These are phyloP conservation scores for Agaricus sinodeliciosus DNA, from an alignment of 768 basidiomycete species.

Conservation along the genomic window DNA sequence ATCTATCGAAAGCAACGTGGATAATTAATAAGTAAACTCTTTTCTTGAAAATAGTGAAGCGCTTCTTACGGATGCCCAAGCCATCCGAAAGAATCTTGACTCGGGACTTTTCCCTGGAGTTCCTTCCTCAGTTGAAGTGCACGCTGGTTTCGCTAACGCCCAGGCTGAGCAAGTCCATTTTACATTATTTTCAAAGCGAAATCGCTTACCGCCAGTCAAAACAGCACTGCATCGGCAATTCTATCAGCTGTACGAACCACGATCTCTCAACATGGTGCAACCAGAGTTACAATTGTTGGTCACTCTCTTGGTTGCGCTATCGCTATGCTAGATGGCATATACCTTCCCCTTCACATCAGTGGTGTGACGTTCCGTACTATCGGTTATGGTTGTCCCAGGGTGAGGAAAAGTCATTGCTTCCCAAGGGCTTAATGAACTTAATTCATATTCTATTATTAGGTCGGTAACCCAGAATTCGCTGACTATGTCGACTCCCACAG, in stretches of 20 bases:
- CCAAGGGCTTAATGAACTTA: not conserved
- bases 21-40: not conserved
- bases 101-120: constrained; percentile 39
- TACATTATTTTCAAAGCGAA: not conserved
- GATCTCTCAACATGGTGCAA: constrained; percentile 24
- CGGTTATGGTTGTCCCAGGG: constrained; percentile 21
- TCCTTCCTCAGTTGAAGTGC: constrained; percentile 28
- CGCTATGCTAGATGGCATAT: constrained; percentile 3
- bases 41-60: constrained; percentile 22
- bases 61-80: constrained; percentile 30
- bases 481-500: constrained; percentile 43
- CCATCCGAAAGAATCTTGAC: constrained; percentile 25
- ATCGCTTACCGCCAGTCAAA: not conserved
- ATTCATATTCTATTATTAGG: constrained; percentile 20
- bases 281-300: constrained; percentile 33
- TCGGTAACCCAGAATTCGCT: constrained; percentile 50
- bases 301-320: constrained; percentile 32
- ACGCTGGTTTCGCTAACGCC: constrained; percentile 34
- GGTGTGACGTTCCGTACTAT: constrained; percentile 9
- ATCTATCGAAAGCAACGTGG: not conserved
- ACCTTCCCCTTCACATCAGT: constrained; percentile 9
- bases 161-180: constrained; percentile 30
- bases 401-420: constrained; percentile 15
- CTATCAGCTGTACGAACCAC: constrained; percentile 33
- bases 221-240: constrained; percentile 33